These are phyloP conservation scores for Kwoniella sp. DNA, from an alignment of 768 basidiomycete genomes.

Conservation along the genomic window DNA sequence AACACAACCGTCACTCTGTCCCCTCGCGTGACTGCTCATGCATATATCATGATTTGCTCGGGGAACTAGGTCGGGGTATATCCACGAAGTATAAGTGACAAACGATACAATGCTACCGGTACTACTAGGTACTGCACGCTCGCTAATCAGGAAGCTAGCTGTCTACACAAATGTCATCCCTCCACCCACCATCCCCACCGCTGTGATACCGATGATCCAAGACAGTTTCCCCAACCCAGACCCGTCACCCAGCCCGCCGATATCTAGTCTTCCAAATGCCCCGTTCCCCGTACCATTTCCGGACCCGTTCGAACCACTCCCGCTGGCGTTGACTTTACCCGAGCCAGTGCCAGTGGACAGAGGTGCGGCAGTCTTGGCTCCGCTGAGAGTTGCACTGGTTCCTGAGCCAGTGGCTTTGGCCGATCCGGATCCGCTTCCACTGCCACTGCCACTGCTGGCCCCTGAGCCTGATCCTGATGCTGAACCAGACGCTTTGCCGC, in stretches of 20 bases:
- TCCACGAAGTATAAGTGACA: too few relatives aligned
- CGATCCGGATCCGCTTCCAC: not conserved
- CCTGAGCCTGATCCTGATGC: not conserved
- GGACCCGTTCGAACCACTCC: not conserved
- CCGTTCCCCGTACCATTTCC: conserved; percentile 5
- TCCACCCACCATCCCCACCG: conserved; percentile 3
- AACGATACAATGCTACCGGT: too few relatives aligned
- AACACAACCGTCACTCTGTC: too few relatives aligned
- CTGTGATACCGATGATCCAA: not conserved
- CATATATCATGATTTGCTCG: too few relatives aligned
- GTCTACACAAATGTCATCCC: conserved; percentile 1
- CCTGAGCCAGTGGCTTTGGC: not conserved
- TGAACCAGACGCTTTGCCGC: not conserved
- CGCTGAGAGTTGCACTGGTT: not conserved
- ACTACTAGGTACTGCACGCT: not conserved
- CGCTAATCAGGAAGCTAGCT: not conserved
- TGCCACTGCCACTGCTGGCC: not conserved
- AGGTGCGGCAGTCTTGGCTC: not conserved
- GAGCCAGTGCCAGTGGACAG: not conserved
- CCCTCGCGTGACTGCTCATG: too few relatives aligned
- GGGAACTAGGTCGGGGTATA: too few relatives aligned
- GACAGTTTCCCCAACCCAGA: not conserved
- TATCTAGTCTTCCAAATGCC: not conserved
- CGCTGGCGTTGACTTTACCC: not conserved
- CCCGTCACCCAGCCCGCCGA: not conserved